Evolutionary conservation across 164 flowering plant species (phyloP), one percentile per base, ranked within the genome.

Genomic region (Buxus sempervirens): DNA sequence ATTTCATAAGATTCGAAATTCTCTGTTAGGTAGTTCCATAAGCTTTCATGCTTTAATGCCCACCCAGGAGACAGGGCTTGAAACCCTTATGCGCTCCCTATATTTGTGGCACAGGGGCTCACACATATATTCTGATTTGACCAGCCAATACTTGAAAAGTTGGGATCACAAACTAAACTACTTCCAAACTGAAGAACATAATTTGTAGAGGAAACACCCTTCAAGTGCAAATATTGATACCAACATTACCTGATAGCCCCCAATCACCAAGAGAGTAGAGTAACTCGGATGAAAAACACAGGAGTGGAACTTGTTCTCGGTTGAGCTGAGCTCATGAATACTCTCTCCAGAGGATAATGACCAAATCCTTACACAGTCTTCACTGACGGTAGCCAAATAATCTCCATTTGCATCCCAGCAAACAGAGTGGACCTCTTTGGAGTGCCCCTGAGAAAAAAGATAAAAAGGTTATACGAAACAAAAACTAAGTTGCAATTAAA

Each of bases 361-460:
- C 98, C 98, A 92, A 60, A 92, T 82, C 69, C 84, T 90, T 58
- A 90, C 93, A 49, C 75, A 73, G 51, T 89, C 96, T 74, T 84
- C 82, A 76, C 93, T 90, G 23, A 90, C 96, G 66, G 95, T 83
- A 42, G 96, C 96, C 70, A 90, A 70, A 74, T 64, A 82, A 42
- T 91, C 96, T 64, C 98, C 98, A 74, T 69, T 88, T 53, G 76
- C 76, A 76, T 91, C 96, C 98, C 98, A 93, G 84, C 96, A 88
- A 19, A 93, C 72, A 69, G 86, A 87, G 67, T 83, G 83, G 23
- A 91, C 88, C 72, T 76, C 78, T 58, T 82, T 70, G 15, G 83
- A 62, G 74, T 93, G 97, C 51, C 93, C 96, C 97, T 93, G 78
- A 63, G 60, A 61, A 67, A 61, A 41, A 51, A 38, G 48, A 51